Evolutionary conservation across 2,329 filamentous ascomycete species (phyloP).

Genomic region (Hymenotorrendiella dingleyae): DNA sequence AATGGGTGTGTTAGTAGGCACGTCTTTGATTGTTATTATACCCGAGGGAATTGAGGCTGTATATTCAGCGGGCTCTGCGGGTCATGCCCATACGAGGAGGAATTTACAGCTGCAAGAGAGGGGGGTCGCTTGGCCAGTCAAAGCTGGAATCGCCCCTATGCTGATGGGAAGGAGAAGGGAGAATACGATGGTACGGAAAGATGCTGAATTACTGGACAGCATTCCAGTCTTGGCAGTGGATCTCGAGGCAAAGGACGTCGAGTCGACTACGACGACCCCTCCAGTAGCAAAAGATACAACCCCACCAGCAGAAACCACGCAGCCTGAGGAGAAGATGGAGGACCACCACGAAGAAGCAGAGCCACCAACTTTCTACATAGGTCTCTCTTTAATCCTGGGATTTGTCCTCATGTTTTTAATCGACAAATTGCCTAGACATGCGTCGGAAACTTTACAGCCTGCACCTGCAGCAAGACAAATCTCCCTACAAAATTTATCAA

Average conservation of each 20-base stretch:
- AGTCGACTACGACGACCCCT: slow-evolving; percentile 2
- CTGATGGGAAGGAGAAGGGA: not conserved
- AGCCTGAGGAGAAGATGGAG: slow-evolving; percentile 31
- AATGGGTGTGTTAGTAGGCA: slow-evolving; percentile 89
- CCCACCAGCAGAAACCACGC: slow-evolving; percentile 22
- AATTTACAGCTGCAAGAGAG: slow-evolving; percentile 8
- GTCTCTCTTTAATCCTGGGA: slow-evolving; percentile 77
- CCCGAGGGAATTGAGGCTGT: slow-evolving; percentile 93
- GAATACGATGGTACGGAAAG: not conserved
- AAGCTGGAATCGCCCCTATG: slow-evolving; percentile 1
- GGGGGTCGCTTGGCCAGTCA: not conserved
- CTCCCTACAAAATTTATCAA: slow-evolving; percentile 74
- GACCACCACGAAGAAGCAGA: slow-evolving; percentile 35
- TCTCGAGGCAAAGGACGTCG: not conserved
- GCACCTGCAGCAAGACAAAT: slow-evolving; percentile 74
- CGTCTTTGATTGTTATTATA: slow-evolving; percentile 93
- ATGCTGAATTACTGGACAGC: slow-evolving; percentile 2
- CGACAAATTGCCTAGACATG: slow-evolving; percentile 74
- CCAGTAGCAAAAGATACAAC: slow-evolving; percentile 9
- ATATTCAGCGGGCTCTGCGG: slow-evolving; percentile 49
- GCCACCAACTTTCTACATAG: slow-evolving; percentile 70
- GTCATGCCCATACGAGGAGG: slow-evolving; percentile 21
- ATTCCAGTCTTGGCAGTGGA: slow-evolving; percentile 8
- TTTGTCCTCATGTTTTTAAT: slow-evolving; percentile 97
- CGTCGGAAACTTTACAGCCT: slow-evolving; percentile 57